Conservation (phyloP, 1,284 basidiomycete genomes). For the Cutaneotrichosporon cyanovorans region DNA sequence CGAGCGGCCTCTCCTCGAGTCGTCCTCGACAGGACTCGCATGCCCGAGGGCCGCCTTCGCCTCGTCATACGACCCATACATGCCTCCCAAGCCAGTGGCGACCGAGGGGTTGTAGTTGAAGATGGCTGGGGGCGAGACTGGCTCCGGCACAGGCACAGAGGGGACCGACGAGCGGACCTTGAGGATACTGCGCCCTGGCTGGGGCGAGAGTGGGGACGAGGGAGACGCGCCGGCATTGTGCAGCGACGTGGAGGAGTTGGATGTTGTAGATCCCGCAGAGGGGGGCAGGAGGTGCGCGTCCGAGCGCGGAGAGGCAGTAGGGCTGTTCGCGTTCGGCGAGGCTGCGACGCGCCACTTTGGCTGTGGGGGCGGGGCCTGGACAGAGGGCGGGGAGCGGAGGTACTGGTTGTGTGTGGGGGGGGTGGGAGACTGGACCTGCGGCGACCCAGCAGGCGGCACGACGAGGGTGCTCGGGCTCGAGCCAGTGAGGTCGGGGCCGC, state of each 20-base stretch:
- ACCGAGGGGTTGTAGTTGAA: conserved; percentile 47
- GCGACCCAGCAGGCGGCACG: too few relatives aligned
- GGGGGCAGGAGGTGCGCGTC: too few relatives aligned
- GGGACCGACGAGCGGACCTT: conserved; percentile 33
- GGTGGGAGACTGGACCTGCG: too few relatives aligned
- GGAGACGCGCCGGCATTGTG: conserved; percentile 13
- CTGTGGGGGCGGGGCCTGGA: conserved; percentile 35
- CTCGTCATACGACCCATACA: conserved; percentile 26
- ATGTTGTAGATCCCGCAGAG: too few relatives aligned
- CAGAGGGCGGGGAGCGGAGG: conserved; percentile 21
- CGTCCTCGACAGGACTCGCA: neutral
- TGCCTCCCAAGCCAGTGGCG: conserved; percentile 44
- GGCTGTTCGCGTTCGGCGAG: too few relatives aligned
- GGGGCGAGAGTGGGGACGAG: conserved; percentile 23
- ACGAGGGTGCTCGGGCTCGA: conserved; percentile 10
- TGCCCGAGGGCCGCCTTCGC: conserved; percentile 18
- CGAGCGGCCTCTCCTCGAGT: conserved; percentile 24
- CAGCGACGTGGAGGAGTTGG: conserved; percentile 2
- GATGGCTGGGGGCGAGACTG: conserved; percentile 26
- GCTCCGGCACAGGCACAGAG: conserved; percentile 10
- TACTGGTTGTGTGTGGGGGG: conserved; percentile 12
- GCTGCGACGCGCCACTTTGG: conserved; percentile 40
- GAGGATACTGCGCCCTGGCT: conserved; percentile 36
- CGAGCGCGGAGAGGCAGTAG: too few relatives aligned
- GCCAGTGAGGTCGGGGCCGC: conserved; percentile 50